Evolutionary conservation across 1,139 yeast species (phyloP).

Genomic region (Protomyces inundatus): DNA sequence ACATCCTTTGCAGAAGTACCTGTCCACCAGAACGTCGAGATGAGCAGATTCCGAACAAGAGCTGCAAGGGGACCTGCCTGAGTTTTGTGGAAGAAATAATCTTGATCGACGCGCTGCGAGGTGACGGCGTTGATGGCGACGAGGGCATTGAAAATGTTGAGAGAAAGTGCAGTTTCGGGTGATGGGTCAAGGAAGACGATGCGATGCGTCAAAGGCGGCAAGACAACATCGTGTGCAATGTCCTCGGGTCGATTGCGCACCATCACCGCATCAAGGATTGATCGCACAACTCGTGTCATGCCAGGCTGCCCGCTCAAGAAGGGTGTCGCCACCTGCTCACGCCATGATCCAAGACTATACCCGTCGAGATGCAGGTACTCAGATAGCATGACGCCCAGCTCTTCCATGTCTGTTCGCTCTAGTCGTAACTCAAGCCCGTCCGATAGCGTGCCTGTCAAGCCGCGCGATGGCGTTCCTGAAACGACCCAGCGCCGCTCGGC

Average conservation of each 20-base stretch:
- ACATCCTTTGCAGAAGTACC: conserved; percentile 55
- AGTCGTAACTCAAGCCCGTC: conserved; percentile 21
- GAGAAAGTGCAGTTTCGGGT: conserved; percentile 53
- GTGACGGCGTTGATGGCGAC: conserved; percentile 69
- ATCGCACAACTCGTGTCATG: conserved; percentile 42
- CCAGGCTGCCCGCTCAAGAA: conserved; percentile 44
- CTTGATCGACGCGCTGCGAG: conserved; percentile 60
- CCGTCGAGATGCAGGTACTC: conserved; percentile 59
- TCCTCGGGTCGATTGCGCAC: conserved; percentile 54
- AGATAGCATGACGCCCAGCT: conserved; percentile 50
- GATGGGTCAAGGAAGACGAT: conserved; percentile 59
- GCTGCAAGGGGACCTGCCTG: conserved; percentile 46
- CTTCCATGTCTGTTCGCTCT: conserved; percentile 40
- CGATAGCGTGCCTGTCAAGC: conserved; percentile 46
- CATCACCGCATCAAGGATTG: conserved; percentile 47
- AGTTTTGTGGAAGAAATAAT: conserved; percentile 45
- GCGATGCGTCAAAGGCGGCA: conserved; percentile 57
- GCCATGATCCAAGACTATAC: conserved; percentile 52
- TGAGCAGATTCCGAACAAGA: conserved; percentile 55
- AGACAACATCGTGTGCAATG: conserved; percentile 50
- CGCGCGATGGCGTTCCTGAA: conserved; percentile 71
- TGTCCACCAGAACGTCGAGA: conserved; percentile 70
- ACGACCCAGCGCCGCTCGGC: conserved; percentile 69
- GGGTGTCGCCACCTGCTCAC: conserved; percentile 47
- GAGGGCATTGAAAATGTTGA: conserved; percentile 60